Evolutionary conservation across 192 early-diverging fungal species (phyloP).

Genomic region (Blastocladiella britannica): DNA sequence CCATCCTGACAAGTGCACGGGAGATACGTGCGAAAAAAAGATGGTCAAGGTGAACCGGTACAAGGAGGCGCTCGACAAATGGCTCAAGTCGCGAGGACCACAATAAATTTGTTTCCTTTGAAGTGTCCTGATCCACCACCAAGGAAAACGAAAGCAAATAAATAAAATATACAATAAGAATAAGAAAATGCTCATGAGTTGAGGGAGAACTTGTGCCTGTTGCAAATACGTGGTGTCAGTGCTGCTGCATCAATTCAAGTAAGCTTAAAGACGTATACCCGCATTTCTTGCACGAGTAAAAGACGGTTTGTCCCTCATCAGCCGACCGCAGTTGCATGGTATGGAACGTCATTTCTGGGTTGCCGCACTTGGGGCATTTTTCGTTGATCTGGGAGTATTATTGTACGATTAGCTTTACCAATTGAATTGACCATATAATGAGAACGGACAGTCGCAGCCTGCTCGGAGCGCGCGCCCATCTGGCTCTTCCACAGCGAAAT

Average conservation of each 20-base stretch:
- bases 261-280: conserved; percentile 31
- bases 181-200: not conserved
- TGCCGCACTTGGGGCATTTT: conserved; percentile 83
- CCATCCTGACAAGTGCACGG: too few species aligned
- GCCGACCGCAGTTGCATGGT: conserved; percentile 93
- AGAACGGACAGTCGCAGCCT: not conserved
- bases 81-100: too few species aligned
- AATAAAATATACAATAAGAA: not conserved
- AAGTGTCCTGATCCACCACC: too few species aligned
- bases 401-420: not conserved
- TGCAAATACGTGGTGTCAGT: not conserved
- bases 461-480: conserved; percentile 20
- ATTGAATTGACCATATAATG: not conserved
- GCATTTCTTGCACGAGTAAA: conserved; percentile 90
- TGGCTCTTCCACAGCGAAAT: conserved; percentile 13
- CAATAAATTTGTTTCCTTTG: too few species aligned
- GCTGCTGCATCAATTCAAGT: not conserved
- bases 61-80: too few species aligned
- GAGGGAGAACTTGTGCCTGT: not conserved
- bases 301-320: conserved; percentile 99
- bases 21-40: too few species aligned
- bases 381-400: conserved; percentile 54
- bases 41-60: too few species aligned
- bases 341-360: conserved; percentile 83
- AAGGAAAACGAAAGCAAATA: not conserved